Evolutionary conservation across 2,329 filamentous ascomycete species (phyloP), one percentile per base, ranked within the genome.

Genomic region (Aspergillus persii): DNA sequence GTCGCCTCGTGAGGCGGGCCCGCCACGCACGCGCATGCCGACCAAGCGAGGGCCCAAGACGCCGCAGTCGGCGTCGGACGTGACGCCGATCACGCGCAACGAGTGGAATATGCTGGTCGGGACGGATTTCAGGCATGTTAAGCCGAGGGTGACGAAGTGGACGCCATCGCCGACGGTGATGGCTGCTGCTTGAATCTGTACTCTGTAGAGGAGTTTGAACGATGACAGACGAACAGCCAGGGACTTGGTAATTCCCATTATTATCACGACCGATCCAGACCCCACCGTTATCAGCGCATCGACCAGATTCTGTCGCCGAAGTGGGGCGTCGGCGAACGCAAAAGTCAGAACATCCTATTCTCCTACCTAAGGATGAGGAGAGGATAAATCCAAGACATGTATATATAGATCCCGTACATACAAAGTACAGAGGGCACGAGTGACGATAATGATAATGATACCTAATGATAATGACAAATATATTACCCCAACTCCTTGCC

Each of bases 81-180:
- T 78, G 15, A 78, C 76, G 1, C 76, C 76, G 1, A 77, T 77
- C 56, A 78, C 76, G 2, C 66, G 71, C 12, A 76, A 73, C 41
- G 76, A 78, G 60, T 78, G 76, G 76, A 77, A 77, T 54, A 67
- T 78, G 30, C 66, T 78, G 23, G 65, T 75, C 23, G 67, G 66
- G 12, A 63, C 71, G 41, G 72, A 73, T 11, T 70, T 75, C 29
- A 66, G 61, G 2, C 62, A 67, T 50, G 30, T 67, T 4, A 70
- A 72, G 53, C 68, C 72, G 26, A 69, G 64, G 1, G 67, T 76
- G 27, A 76, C 74, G 2, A 74, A 74, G 63, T 76, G 73, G 74
- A 73, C 69, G 30, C 74, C 74, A 6, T 74, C 72, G 31, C 70
- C 74, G 4, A 68, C 64, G 27, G 73, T 75, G 1, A 61, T 69